Evolutionary conservation across 2,329 filamentous ascomycete genomes (phyloP), one percentile per base, ranked within the genome.

Genomic region (Endoconidiophora polonica): DNA sequence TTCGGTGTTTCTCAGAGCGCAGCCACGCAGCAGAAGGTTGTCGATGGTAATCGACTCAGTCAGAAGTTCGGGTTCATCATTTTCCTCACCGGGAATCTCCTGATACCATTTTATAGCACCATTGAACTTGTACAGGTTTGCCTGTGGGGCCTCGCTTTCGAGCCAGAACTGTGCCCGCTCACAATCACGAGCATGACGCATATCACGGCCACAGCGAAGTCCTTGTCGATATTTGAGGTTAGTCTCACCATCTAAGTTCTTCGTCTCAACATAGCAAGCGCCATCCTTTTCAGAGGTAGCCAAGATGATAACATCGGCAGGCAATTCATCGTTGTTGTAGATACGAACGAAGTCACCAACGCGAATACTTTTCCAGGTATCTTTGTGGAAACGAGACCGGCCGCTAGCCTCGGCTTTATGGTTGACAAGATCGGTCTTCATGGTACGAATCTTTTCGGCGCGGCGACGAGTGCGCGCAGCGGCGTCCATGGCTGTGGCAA

Each of bases 321-420:
- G 93, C 22, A 98, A 78, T 58, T 94, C 87, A 59, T 98, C 91
- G 57, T 94, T 84, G 59, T 93, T 95, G 67, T 95, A 96, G 46
- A 98, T 76, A 57, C 93, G 86, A 49, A 98, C 82, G 65, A 94
- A 96, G 64, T 98, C 91, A 44, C 91, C 91, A 6, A 98, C 91
- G 58, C 88, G 81, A 12, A 98, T 74, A 58, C 80, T 94, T 66
- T 98, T 98, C 91, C 91, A 98, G 41, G 79, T 80, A 60, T 95
- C 88, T 58, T 82, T 84, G 64, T 94, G 90, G 66, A 98, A 98
- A 22, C 84, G 76, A 33, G 88, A 86, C 46, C 76, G 82, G 49
- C 82, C 83, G 3, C 76, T 70, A 0, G 74, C 68, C 12, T 77
- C 71, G 54, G 77, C 72, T 44, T 76, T 72, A 26, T 77, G 77